These are phyloP conservation scores for Lasiodiplodia sp. DNA, from an alignment of 2,329 filamentous ascomycete species.

Conservation along the genomic window DNA sequence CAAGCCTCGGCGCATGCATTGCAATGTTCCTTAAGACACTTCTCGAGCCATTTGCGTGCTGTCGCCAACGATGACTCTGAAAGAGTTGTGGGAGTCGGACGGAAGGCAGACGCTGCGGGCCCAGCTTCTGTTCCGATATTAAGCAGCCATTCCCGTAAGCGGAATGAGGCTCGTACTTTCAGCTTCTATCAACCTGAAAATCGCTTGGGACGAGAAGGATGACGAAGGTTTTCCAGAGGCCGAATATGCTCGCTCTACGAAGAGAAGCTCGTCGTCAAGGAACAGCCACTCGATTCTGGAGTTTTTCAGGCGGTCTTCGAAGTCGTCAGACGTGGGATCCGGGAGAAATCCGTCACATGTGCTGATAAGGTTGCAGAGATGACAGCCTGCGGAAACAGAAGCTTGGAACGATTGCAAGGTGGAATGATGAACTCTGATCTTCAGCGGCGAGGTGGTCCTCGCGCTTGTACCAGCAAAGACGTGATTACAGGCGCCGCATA, in stretches of 20 bases:
- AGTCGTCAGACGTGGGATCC: not conserved
- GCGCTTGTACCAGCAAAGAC: constrained; percentile 4
- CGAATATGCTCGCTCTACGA: not conserved
- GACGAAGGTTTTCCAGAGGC: not conserved
- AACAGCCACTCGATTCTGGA: constrained; percentile 10
- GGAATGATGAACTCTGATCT: not conserved
- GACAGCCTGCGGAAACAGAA: not conserved
- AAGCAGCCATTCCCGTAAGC: not conserved
- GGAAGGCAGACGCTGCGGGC: not conserved
- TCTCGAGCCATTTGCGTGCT: not conserved
- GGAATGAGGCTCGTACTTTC: not conserved
- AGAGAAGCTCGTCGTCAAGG: constrained; percentile 14
- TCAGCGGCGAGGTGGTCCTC: not conserved
- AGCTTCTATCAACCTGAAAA: not conserved
- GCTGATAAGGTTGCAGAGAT: not conserved
- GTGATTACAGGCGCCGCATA: not conserved
- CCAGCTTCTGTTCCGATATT: not conserved
- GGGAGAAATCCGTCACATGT: not conserved
- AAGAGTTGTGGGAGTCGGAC: not conserved
- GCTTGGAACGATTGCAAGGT: constrained; percentile 5
- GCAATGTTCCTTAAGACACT: not conserved
- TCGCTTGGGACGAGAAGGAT: not conserved
- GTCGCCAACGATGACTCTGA: not conserved
- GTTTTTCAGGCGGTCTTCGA: not conserved
- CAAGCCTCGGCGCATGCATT: not conserved